Base-by-base conservation (phyloP, 345 rosid genomes). In the Eucalyptus pauciflora region DNA sequence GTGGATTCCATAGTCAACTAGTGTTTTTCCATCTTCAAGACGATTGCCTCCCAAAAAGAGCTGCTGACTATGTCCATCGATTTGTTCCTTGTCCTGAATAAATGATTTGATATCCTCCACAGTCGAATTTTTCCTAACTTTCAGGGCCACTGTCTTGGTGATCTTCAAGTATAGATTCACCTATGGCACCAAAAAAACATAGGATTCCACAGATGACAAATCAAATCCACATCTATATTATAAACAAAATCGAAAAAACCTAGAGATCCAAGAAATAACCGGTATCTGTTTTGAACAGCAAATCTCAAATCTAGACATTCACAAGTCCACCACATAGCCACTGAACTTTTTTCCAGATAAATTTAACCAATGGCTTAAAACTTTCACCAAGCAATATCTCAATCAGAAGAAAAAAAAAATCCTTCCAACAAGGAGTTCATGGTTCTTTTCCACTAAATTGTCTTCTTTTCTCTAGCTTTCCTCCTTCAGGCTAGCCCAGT, bases 101-200 rank as follows among this genome's bases (percentile, higher is more conserved):
- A 86, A 54, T 45, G 88, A 89, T 88, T 94, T 93, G 14, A 94
- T 58, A 87, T 85, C 79, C 76, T 80, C 37, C 56, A 90, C 86
- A 22, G 91, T 92, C 67, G 89, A 90, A 52, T 86, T 50, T 62
- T 58, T 88, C 41, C n/a, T 87, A 41, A 90, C 83, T 86, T 64
- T 90, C 9, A 90, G 10, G 86, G 89, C 87, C 31, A 86, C 67
- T 20, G 91, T 92, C 88, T 94, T 93, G 86, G 58, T 89, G 88
- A 93, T 60, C 50, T 90, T 89, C 89, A 92, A 86, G 87, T 87
- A 91, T 18, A 93, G 24, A n/a, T 90, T 88, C 50, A 89, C 91
- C 95, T 91, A 88, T 86, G 64, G 79, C 43, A 29, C 41, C 29
- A 43, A 85, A 4, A 20, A 15, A 81, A 49, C 20, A 87, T 31